A percentile compares a stretch with the other conserved stretches of the same genome.
Conservation (phyloP, 2,329 filamentous ascomycete genomes). For the Pezicula rhizophila region DNA sequence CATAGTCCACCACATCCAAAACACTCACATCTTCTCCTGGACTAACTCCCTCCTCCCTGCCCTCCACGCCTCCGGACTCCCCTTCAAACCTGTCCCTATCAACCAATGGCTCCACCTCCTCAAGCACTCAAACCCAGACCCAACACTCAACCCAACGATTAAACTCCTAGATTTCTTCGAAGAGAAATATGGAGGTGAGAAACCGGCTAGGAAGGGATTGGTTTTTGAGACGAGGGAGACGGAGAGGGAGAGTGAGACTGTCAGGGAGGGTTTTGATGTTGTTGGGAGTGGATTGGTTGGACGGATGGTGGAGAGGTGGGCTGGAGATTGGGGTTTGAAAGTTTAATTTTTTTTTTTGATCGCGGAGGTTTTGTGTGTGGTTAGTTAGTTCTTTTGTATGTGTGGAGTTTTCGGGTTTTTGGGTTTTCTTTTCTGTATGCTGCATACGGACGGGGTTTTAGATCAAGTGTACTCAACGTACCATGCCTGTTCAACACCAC, state of each 20-base stretch:
- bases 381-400: no score
- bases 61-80: constrained; percentile 37
- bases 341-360: neutral
- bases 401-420: no score
- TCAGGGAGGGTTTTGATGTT: constrained; percentile 31
- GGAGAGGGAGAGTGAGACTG: constrained; percentile 24
- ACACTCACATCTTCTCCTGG: constrained; percentile 40
- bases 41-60: constrained; percentile 45
- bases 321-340: constrained; percentile 9
- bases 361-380: no score
- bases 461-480: no score
- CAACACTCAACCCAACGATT: constrained; percentile 41
- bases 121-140: constrained; percentile 40
- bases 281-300: constrained; percentile 31
- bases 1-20: constrained; percentile 47
- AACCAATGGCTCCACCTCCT: constrained; percentile 40
- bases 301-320: constrained; percentile 32
- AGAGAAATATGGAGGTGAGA: constrained; percentile 43
- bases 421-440: no score
- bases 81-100: constrained; percentile 34
- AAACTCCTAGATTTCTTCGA: constrained; percentile 48
- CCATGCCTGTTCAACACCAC: no score
- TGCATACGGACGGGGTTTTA: no score
- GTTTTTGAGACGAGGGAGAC: constrained; percentile 33
- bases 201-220: constrained; percentile 29